Percentiles rank a stretch among this genome's conserved stretches.
Evolutionary conservation across 306 rosid species (phyloP).

Genomic region (Inga oerstediana): DNA sequence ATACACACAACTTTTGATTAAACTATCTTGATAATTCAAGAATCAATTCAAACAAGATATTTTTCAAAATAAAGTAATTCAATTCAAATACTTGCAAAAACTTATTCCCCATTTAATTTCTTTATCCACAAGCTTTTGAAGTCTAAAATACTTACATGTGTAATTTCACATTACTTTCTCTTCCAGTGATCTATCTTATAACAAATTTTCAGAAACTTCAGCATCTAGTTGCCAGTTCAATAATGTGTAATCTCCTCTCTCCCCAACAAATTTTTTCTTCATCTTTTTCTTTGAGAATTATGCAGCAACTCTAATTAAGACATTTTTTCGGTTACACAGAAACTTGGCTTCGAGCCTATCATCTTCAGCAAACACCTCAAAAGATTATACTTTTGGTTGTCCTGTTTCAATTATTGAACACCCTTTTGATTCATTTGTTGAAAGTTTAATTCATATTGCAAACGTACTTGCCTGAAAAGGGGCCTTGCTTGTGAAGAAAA

Average conservation of each 20-base stretch:
- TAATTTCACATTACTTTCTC: conserved; percentile 9
- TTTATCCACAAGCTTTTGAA: too few species aligned
- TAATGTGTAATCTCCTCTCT: conserved; percentile 47
- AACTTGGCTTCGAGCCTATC: not conserved
- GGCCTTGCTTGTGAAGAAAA: not conserved
- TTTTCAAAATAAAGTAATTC: not conserved
- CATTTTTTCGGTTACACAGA: not conserved
- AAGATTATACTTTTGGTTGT: not conserved
- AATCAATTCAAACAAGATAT: too few species aligned
- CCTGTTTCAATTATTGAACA: not conserved
- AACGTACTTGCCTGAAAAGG: not conserved
- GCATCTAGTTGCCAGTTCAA: conserved; percentile 35
- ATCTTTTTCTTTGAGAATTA: not conserved
- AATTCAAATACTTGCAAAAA: not conserved
- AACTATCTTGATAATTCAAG: not conserved
- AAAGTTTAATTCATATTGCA: not conserved
- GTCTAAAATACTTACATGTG: too few species aligned
- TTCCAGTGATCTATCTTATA: conserved; percentile 82
- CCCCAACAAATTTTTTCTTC: too few species aligned
- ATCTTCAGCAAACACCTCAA: not conserved
- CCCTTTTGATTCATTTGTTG: too few species aligned
- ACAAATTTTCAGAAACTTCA: conserved; percentile 60
- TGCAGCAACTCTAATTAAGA: not conserved
- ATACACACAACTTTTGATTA: too few species aligned
- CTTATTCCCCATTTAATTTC: too few species aligned